Percentiles rank a stretch among this genome's conserved stretches.
These are phyloP conservation scores for Symbiodinium natans DNA, from an alignment of 73 alveolate genomes.

Conservation along the genomic window DNA sequence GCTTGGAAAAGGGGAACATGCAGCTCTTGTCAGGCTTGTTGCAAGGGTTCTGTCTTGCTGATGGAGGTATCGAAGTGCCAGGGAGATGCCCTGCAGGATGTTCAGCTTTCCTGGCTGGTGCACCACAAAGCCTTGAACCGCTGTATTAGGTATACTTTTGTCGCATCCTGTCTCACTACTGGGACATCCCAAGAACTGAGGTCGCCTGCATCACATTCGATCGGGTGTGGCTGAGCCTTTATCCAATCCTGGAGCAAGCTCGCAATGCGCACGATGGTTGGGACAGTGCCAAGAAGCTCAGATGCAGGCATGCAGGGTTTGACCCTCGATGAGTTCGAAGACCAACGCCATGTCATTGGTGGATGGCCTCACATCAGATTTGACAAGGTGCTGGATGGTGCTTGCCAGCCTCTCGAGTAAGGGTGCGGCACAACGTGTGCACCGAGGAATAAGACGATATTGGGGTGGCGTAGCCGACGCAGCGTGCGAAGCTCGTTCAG, in stretches of 20 bases:
- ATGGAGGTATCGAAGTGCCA: slow-evolving; percentile 71
- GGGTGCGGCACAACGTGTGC: slow-evolving; percentile 47
- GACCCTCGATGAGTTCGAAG: slow-evolving; percentile 66
- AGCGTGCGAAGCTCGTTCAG: slow-evolving; percentile 89
- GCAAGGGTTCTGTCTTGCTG: slow-evolving; percentile 69
- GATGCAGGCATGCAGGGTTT: slow-evolving; percentile 56
- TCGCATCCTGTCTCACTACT: too few species aligned
- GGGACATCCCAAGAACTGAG: background rate
- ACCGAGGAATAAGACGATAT: slow-evolving; percentile 80
- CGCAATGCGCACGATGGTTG: too few species aligned
- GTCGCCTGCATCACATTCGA: slow-evolving; percentile 48
- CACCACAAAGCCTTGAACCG: too few species aligned
- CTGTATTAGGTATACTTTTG: too few species aligned
- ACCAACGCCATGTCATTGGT: slow-evolving; percentile 86
- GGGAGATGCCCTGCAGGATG: slow-evolving; percentile 50
- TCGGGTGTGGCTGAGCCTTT: slow-evolving; percentile 60
- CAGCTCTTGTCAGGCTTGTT: too few species aligned
- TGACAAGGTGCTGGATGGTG: background rate
- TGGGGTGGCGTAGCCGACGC: slow-evolving; percentile 90
- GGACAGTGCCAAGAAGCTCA: background rate
- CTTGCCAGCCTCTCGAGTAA: background rate
- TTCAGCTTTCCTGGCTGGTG: slow-evolving; percentile 29
- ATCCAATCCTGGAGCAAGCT: slow-evolving; percentile 47
- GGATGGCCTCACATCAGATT: background rate
- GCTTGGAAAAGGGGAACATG: too few species aligned